Evolutionary conservation across 179 eudicot genomes (phyloP), one percentile per base, ranked within the genome.

Genomic region (Silene noctiflora): DNA sequence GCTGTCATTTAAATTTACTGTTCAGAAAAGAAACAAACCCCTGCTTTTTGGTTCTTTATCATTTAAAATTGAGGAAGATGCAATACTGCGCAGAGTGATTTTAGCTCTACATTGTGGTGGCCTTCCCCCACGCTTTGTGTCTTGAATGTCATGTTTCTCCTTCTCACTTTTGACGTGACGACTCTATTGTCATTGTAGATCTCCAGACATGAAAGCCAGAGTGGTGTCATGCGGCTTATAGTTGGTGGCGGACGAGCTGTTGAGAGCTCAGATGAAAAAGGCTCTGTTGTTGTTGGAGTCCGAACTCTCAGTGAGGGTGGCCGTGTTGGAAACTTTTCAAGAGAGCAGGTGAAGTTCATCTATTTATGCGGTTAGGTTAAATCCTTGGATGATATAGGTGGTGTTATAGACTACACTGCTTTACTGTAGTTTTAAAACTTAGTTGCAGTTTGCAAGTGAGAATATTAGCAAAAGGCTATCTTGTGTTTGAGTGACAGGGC

Each of bases 241-340:
- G 98, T 96, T 79, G 89, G 96, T 81, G 99, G 99, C 74, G 99
- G 99, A 69, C 85, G 99, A 81, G 99, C 98, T 71, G 84, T 89
- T 77, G 99, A 96, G 86, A 87, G 80, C 71, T 70, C 85, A 73
- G 87, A 87, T 46, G 81, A 85, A 66, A 90, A 83, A 79, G 98
- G 99, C 80, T 87, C 98, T 72, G 99, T 96, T 75, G 93, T 94
- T 77, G 91, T 96, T 79, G 99, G 99, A 69, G 99, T 96, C 82
- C 87, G 99, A 59, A 91, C 99, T 79, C 91, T 96, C 74, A 96
- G 99, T 83, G 99, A 96, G 81, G 99, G 98, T 71, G 99, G 99
- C 33, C 99, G 98, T 79, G 99, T 96, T 75, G 99, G 98, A 21
- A 88, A 87, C 74, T 96, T 96, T 82, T 88, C 99, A 31, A 86